Base-by-base conservation (phyloP, 768 basidiomycete genomes). In the Leccinum boreale region DNA sequence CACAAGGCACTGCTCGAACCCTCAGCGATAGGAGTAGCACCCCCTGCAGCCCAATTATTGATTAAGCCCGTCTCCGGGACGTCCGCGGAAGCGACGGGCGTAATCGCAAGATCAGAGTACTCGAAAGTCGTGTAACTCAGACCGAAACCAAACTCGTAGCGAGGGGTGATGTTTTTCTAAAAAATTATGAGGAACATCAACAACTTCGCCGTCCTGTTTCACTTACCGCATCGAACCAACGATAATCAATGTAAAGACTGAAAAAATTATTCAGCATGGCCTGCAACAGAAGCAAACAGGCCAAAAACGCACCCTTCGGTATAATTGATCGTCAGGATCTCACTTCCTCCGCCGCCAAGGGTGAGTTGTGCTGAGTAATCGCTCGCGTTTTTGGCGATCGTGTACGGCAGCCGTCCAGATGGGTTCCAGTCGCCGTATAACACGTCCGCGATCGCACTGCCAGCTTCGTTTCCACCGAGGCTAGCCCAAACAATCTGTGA, bases 71-170 rank as follows among this genome's bases (percentile, higher is more conserved):
- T 55, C 55, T 73, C 59, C 4, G 68, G 61, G 7, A n/a, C n/a
- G n/a, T 78, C 74, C 33, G 70, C 68, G 17, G 62, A 57, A 9
- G 66, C 53, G 4, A 88, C 69, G 55, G 76, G 74, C 15, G 67
- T 68, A 33, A 90, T 72, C 3, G 76, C 62, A 11, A 94, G 74
- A 31, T 80, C 74, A 45, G 78, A 83, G 70, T 92, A 95, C 31
- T 80, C 72, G 70, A 95, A 98, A 2, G 74, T 80, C 39, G 94
- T 89, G 75, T 97, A 98, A 56, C 86, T 89, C 66, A 95, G 70
- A 0, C 94, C 94, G 68, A 86, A 95, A 5, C 94, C 94, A 69
- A 98, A 98, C 67, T 92, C 90, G 66, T 85, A 93, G 36, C 89
- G 88, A 4, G 92, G 92, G 0, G 78, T 79, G 61, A 92, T 90